phyloP scores from a whole-genome alignment of 495 filamentous ascomycete species.

The Hypoxylon crocopeplum region DNA sequence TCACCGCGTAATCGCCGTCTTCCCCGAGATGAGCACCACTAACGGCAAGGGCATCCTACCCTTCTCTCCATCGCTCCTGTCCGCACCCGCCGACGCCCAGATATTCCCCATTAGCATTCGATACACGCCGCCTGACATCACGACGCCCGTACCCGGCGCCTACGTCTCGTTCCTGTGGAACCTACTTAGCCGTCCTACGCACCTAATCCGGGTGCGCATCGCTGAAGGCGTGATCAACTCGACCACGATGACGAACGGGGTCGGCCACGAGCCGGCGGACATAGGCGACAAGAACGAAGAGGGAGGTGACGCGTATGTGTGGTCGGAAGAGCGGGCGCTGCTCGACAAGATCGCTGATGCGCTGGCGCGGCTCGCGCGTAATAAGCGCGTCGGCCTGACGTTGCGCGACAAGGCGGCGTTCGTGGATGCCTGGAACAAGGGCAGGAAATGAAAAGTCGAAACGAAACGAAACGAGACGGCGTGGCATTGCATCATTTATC shows the following conservation, averaged over 20 bases:
- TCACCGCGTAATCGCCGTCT: constrained; percentile 76
- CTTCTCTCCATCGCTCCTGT: constrained; percentile 74
- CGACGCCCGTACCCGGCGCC: constrained; percentile 81
- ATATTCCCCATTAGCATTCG: constrained; percentile 91
- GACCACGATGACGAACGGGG: constrained; percentile 37
- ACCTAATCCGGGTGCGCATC: constrained; percentile 88
- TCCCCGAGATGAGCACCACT: constrained; percentile 92
- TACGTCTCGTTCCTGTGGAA: constrained; percentile 81
- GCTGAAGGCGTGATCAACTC: constrained; percentile 70
- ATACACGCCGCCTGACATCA: constrained; percentile 87
- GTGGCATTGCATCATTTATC: not conserved
- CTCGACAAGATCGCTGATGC: constrained; percentile 82
- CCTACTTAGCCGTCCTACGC: constrained; percentile 81
- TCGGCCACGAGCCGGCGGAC: not conserved
- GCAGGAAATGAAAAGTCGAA: constrained; percentile 26
- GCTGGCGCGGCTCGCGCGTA: constrained; percentile 84
- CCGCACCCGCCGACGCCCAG: constrained; percentile 64
- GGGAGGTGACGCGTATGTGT: constrained; percentile 50
- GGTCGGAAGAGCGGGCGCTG: constrained; percentile 63
- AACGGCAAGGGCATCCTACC: constrained; percentile 92
- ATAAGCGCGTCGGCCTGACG: constrained; percentile 88
- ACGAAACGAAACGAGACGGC: not conserved
- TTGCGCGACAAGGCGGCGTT: constrained; percentile 84
- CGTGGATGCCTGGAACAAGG: constrained; percentile 63
- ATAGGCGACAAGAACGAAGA: constrained; percentile 40